phyloP scores from a whole-genome alignment of 345 rosid species.

The Camelina sativa region DNA sequence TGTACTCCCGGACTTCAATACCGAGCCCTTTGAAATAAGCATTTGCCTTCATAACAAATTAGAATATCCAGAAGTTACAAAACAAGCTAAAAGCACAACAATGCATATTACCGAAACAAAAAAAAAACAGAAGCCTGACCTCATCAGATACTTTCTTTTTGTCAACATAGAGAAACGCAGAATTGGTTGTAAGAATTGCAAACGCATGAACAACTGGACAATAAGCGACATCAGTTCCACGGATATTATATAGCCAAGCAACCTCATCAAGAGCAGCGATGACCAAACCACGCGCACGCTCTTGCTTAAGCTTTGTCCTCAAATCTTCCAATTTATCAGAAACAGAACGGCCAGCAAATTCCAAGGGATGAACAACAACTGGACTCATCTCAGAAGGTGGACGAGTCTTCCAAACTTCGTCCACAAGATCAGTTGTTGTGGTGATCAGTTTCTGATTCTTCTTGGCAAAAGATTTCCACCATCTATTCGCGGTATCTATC shows the following conservation, averaged over 20 bases:
- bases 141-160: conserved; percentile 72
- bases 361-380: conserved; percentile 66
- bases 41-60: conserved; percentile 50
- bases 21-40: conserved; percentile 56
- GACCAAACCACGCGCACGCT: conserved; percentile 67
- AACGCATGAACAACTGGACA: conserved; percentile 96
- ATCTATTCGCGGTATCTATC: conserved; percentile 77
- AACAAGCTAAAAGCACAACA: background rate
- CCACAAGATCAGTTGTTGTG: conserved; percentile 77
- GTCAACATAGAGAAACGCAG: conserved; percentile 83
- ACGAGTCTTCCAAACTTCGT: conserved; percentile 78
- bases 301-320: conserved; percentile 63
- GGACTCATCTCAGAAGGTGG: conserved; percentile 69
- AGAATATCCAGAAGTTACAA: background rate
- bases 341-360: conserved; percentile 71
- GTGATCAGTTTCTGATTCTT: conserved; percentile 73
- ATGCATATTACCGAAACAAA: background rate
- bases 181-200: conserved; percentile 68
- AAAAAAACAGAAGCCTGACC: conserved; percentile 48
- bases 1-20: conserved; percentile 75
- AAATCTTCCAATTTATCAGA: conserved; percentile 64
- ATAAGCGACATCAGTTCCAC: conserved; percentile 88
- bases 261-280: conserved; percentile 95
- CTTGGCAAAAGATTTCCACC: conserved; percentile 66
- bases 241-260: conserved; percentile 96